Conservation (phyloP, 306 rosid species). For the Quercus robur region DNA sequence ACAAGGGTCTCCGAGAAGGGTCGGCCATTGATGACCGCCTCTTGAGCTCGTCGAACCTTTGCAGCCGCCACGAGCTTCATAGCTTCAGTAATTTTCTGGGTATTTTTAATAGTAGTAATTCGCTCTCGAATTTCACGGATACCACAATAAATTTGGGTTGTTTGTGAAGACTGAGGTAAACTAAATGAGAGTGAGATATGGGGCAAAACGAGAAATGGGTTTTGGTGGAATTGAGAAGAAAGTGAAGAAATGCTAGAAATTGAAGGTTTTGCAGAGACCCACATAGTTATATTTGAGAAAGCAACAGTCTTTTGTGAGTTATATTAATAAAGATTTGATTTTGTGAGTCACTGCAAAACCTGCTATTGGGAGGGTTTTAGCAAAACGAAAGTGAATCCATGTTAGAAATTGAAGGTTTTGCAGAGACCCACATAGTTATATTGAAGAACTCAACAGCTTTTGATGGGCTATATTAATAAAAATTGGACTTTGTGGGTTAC, state of each 20-base stretch:
- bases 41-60: slow-evolving; percentile 74
- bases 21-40: slow-evolving; percentile 66
- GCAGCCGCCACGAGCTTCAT: slow-evolving; percentile 84
- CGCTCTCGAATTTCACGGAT: slow-evolving; percentile 55
- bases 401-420: too few species aligned
- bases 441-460: too few species aligned
- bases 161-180: slow-evolving; percentile 3
- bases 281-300: slow-evolving; percentile 2
- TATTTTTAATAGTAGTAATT: slow-evolving; percentile 47
- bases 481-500: too few species aligned
- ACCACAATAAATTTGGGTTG: slow-evolving; percentile 31
- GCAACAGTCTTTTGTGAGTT: slow-evolving; percentile 18
- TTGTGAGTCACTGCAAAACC: background rate
- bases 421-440: too few species aligned
- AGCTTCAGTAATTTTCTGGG: slow-evolving; percentile 70
- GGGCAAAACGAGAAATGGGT: slow-evolving; percentile 16
- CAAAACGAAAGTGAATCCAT: too few species aligned
- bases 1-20: slow-evolving; percentile 63
- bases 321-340: background rate
- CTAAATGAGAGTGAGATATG: background rate
- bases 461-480: too few species aligned
- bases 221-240: slow-evolving; percentile 13
- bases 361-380: background rate
- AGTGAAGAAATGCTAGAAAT: slow-evolving; percentile 5
- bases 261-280: slow-evolving; percentile 29